These are phyloP conservation scores for Linanthus parryae DNA, from an alignment of 148 eudicot genomes.

Conservation along the genomic window DNA sequence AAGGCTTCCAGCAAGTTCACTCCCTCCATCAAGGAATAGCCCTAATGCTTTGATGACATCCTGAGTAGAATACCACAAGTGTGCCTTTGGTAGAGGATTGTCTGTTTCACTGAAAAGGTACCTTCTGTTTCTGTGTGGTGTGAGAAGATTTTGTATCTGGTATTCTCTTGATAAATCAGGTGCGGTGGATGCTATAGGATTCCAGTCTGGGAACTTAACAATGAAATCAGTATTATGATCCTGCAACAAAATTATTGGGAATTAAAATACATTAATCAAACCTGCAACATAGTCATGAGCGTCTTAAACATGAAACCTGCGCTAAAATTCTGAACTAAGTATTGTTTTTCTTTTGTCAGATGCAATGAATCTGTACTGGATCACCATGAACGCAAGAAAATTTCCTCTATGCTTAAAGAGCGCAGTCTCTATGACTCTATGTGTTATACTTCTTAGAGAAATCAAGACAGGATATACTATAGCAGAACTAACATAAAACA, in stretches of 20 bases:
- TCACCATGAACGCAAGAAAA: no score
- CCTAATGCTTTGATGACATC: conserved; percentile 59
- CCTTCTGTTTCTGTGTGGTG: conserved; percentile 31
- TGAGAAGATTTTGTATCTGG: conserved; percentile 17
- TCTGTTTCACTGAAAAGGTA: conserved; percentile 39
- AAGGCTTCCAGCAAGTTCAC: conserved; percentile 50
- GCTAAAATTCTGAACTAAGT: no score
- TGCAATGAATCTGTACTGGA: no score
- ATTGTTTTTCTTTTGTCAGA: no score
- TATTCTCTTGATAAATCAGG: conserved; percentile 17
- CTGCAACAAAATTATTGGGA: conserved; percentile 32
- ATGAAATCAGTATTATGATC: conserved; percentile 91
- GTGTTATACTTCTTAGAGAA: not conserved
- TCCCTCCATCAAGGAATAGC: conserved; percentile 74
- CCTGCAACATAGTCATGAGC: no score
- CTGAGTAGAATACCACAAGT: conserved; percentile 76
- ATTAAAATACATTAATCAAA: not conserved
- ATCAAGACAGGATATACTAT: not conserved
- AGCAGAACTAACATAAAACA: conserved; percentile 13
- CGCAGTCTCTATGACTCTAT: no score
- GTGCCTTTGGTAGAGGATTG: conserved; percentile 57
- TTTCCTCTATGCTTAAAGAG: no score
- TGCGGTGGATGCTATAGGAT: conserved; percentile 32
- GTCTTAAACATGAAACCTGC: not conserved
- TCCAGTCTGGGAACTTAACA: conserved; percentile 95